Evolutionary conservation across 768 basidiomycete species (phyloP), one percentile per base, ranked within the genome.

Genomic region (Holtermannia corniformis): DNA sequence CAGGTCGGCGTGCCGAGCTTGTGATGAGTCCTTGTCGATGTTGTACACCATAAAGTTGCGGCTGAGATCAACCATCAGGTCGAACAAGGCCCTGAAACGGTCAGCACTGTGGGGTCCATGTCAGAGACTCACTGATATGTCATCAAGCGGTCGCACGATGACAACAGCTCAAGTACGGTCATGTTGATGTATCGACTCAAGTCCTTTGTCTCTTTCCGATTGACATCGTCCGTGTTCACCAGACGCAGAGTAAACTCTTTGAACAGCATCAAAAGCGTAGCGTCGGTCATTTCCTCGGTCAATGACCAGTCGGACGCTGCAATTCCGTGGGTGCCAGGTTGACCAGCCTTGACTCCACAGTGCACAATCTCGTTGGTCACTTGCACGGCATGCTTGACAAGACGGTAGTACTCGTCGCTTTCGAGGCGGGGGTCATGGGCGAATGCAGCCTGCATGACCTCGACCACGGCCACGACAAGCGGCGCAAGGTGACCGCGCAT

Each of bases 341-440:
- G 32, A 37, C 32, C 32, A 37, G 32, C 32, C 32, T 37, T 37
- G 32, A 37, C 32, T 16, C 32, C 32, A 37, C 32, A 37, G 16
- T 37, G 32, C 32, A 37, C 32, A 37, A 37, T 37, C 32, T 37
- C 32, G 63, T 92, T 91, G 24, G 96, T 80, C 0, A 92, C 92
- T 72, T 96, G 92, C 57, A 97, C 93, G 49, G 97, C 80, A 72
- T 97, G 95, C 73, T 99, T 99, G 44, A 92, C 89, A 7, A 99
- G 77, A 40, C 95, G 81, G 75, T 95, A 91, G 63, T 89, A 88
- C 57, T 86, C 83, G 16, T 84, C 82, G 13, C 80, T 75, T 21
- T 81, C 72, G 37, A 92, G 75, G 49, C 87, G 82, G 24, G 85
- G 82, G 1, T 83, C 83, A 44, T 81, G 80, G 48, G 90, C 87